phyloP scores from a whole-genome alignment of 176 grass and related monocot species.

The Musa acuminata region DNA sequence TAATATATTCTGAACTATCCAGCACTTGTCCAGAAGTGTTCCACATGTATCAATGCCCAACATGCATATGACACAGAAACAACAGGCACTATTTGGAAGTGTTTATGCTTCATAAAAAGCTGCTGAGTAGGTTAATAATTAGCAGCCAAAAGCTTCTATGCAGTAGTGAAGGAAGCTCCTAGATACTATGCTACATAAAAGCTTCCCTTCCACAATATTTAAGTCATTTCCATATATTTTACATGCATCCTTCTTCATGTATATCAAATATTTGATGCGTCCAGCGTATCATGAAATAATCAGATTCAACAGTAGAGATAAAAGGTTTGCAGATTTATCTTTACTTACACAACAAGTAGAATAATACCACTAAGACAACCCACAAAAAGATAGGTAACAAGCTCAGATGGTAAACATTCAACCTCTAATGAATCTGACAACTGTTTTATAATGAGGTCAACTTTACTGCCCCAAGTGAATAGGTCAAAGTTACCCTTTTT shows the following conservation, averaged over 20 bases:
- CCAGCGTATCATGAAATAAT: not conserved
- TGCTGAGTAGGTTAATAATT: not conserved
- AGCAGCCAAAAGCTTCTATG: not conserved
- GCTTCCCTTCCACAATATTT: not conserved
- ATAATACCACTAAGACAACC: not conserved
- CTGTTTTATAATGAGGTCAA: not conserved
- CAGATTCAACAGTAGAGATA: not conserved
- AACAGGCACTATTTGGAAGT: too few species aligned
- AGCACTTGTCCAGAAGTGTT: not conserved
- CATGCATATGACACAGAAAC: too few species aligned
- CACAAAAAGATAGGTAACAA: not conserved
- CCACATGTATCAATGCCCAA: too few species aligned
- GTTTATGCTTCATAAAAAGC: too few species aligned
- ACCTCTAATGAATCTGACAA: not conserved
- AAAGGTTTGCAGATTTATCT: not conserved
- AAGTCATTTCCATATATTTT: not conserved
- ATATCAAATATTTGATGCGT: not conserved
- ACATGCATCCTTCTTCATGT: not conserved
- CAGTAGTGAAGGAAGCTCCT: not conserved
- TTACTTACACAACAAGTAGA: not conserved
- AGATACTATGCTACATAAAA: not conserved
- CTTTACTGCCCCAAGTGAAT: not conserved
- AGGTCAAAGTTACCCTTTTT: not conserved
- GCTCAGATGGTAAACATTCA: not conserved
- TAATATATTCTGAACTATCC: not conserved